A percentile compares a stretch with the other conserved stretches of the same genome.
phyloP scores from a whole-genome alignment of 2,329 filamentous ascomycete species.

The Hortaea werneckii region DNA sequence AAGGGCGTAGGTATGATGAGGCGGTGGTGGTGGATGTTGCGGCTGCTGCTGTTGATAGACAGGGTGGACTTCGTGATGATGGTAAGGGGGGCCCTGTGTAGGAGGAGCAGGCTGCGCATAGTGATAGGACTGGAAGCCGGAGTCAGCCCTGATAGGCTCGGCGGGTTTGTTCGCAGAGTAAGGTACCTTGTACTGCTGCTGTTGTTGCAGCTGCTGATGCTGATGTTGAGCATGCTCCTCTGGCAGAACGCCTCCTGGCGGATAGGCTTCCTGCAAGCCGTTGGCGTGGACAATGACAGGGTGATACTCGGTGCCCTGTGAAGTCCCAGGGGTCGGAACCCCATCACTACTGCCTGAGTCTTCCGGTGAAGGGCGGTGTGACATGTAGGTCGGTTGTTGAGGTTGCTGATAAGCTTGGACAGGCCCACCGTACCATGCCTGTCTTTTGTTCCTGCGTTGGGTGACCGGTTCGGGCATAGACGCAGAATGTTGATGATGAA shows the following conservation, averaged over 20 bases:
- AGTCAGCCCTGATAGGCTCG: conserved; percentile 23
- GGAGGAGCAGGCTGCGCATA: conserved; percentile 3
- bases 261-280: conserved; percentile 36
- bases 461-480: conserved; percentile 36
- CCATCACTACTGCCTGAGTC: conserved; percentile 47
- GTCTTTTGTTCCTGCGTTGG: conserved; percentile 52
- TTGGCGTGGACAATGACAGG: conserved; percentile 44
- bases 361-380: conserved; percentile 44
- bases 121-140: conserved; percentile 22
- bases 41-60: too few relatives aligned
- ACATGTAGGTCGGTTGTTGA: conserved; percentile 6
- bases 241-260: conserved; percentile 25
- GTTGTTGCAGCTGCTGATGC: conserved; percentile 23
- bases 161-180: conserved; percentile 19
- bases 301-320: conserved; percentile 40
- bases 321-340: conserved; percentile 42
- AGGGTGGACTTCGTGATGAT: not conserved
- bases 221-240: conserved; percentile 24
- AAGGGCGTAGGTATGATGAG: conserved; percentile 21
- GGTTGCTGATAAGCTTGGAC: conserved; percentile 9
- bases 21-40: not conserved
- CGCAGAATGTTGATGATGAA: conserved; percentile 24
- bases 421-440: conserved; percentile 63
- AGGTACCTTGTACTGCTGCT: not conserved
- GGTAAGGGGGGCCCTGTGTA: too few relatives aligned